A percentile compares a stretch with the other conserved stretches of the same genome.
Conservation (phyloP, 768 basidiomycete genomes). For the Nidula microcarpa region DNA sequence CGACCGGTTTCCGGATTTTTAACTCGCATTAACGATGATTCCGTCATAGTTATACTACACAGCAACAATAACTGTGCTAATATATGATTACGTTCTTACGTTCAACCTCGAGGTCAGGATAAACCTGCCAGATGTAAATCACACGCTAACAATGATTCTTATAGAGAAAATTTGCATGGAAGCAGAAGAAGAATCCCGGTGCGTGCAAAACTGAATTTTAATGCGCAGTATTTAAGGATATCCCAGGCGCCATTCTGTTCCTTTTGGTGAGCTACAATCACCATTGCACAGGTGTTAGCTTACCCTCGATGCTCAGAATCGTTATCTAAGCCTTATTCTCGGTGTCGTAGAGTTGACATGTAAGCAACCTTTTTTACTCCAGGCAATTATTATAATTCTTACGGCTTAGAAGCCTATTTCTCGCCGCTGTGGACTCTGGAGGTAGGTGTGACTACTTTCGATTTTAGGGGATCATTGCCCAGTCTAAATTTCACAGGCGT, state of each 20-base stretch:
- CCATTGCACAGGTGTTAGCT: background rate
- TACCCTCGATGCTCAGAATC: conserved; percentile 6
- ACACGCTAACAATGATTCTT: background rate
- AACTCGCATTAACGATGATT: too few relatives aligned
- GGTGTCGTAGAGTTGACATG: conserved; percentile 7
- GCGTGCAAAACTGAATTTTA: background rate
- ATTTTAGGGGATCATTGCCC: background rate
- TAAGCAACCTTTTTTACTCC: conserved; percentile 2
- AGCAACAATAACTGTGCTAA: conserved; percentile 8
- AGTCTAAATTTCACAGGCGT: background rate
- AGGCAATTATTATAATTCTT: background rate
- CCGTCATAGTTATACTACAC: conserved; percentile 3
- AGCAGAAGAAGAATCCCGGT: conserved; percentile 2
- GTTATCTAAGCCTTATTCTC: conserved; percentile 12
- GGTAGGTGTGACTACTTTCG: conserved; percentile 1
- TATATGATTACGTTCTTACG: conserved; percentile 13
- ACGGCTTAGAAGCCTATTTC: conserved; percentile 8
- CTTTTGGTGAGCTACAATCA: conserved; percentile 6
- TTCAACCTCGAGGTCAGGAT: conserved; percentile 9
- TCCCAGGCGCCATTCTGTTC: conserved; percentile 9
- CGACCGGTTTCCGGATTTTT: too few relatives aligned
- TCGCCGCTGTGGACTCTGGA: conserved; percentile 3
- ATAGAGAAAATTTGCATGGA: conserved; percentile 14
- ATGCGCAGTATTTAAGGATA: conserved; percentile 1
- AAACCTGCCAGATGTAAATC: background rate